These are phyloP conservation scores for Cystobasidium tubakii DNA, from an alignment of 768 basidiomycete genomes.

Conservation along the genomic window DNA sequence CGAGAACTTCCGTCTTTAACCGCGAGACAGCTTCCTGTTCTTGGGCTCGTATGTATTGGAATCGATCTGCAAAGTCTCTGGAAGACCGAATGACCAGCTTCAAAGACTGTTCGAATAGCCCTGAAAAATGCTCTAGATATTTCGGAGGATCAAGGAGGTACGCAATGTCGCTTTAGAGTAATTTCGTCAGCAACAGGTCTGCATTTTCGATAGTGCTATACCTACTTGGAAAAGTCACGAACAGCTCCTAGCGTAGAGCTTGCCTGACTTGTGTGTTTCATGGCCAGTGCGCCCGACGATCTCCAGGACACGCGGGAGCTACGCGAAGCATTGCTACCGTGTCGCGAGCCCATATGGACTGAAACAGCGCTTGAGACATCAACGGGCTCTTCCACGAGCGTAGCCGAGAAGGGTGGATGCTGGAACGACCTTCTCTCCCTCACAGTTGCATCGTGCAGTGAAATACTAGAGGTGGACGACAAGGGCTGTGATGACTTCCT, in stretches of 20 bases:
- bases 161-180: conserved; percentile 14
- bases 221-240: conserved; percentile 28
- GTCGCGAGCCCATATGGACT: not conserved
- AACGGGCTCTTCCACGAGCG: not conserved
- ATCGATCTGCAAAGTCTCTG: not conserved
- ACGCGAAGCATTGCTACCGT: conserved; percentile 7
- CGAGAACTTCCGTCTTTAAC: conserved; percentile 1
- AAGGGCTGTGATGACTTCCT: conserved; percentile 2
- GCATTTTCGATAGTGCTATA: not conserved
- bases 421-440: conserved; percentile 7
- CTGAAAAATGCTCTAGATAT: conserved; percentile 14
- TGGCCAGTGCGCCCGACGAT: not conserved
- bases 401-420: not conserved
- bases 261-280: not conserved
- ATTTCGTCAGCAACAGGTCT: not conserved
- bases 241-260: not conserved
- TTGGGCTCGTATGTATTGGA: not conserved
- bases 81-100: conserved; percentile 13
- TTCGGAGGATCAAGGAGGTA: conserved; percentile 17
- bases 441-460: not conserved
- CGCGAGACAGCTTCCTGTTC: conserved; percentile 10
- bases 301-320: not conserved
- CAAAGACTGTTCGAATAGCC: conserved; percentile 7
- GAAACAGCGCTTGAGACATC: not conserved
- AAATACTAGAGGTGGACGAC: not conserved